Conservation (phyloP, 2,329 filamentous ascomycete species). For the Keithomyces neogunnii region DNA sequence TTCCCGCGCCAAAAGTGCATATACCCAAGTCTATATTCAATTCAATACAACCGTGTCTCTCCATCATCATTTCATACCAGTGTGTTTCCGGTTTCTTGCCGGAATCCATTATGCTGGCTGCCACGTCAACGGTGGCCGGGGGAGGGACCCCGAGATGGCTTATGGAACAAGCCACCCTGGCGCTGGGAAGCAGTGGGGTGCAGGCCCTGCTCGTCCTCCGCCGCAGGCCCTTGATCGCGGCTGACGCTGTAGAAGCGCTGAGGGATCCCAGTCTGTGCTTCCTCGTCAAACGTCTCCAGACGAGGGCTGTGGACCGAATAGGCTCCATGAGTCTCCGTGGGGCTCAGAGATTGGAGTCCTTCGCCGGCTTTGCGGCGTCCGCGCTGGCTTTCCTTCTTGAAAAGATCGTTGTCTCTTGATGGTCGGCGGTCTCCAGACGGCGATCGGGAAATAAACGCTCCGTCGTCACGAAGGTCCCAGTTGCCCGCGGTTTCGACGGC, state of each 20-base stretch:
- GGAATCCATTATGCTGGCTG: slow-evolving; percentile 4
- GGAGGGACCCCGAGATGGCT: slow-evolving; percentile 9
- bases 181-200: slow-evolving; percentile 8
- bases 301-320: slow-evolving; percentile 22
- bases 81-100: neutral
- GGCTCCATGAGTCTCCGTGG: slow-evolving; percentile 17
- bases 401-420: slow-evolving; percentile 26
- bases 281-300: slow-evolving; percentile 32
- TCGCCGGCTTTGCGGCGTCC: slow-evolving; percentile 43
- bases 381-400: slow-evolving; percentile 36
- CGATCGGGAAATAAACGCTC: slow-evolving; percentile 12
- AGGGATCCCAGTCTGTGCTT: slow-evolving; percentile 29
- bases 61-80: neutral
- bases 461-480: slow-evolving; percentile 12
- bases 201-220: slow-evolving; percentile 11
- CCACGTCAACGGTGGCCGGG: slow-evolving; percentile 13
- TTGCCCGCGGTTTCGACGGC: slow-evolving; percentile 15
- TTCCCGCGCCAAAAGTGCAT: neutral
- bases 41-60: neutral
- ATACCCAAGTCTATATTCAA: neutral
- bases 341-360: slow-evolving; percentile 26
- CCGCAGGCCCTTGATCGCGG: slow-evolving; percentile 9
- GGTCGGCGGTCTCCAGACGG: slow-evolving; percentile 26
- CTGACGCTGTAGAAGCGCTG: slow-evolving; percentile 22
- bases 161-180: neutral